Conservation (phyloP, 78 protist genomes). For the Andalucia godoyi region DNA sequence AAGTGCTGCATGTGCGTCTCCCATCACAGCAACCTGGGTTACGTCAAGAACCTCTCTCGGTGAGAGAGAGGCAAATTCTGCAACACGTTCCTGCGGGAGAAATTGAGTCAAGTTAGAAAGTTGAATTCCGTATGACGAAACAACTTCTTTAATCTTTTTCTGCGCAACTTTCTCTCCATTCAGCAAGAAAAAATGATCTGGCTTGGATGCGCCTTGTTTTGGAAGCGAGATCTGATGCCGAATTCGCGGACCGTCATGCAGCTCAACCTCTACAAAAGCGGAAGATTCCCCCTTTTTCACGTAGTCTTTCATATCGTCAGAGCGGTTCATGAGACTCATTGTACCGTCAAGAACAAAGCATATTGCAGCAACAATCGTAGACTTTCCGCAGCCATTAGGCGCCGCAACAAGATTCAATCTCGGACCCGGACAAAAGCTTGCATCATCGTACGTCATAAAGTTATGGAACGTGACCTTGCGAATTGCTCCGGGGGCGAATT, state of each 20-base stretch:
- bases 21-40: not conserved
- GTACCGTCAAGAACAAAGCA: constrained; percentile 73
- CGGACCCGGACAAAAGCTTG: constrained; percentile 30
- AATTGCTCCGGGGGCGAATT: too few species aligned
- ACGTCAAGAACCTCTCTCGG: constrained; percentile 38
- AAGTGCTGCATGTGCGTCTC: not conserved
- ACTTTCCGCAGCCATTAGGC: constrained; percentile 91
- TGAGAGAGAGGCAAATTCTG: constrained; percentile 40
- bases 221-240: too few species aligned
- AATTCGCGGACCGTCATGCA: too few species aligned
- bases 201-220: not conserved
- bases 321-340: constrained; percentile 35
- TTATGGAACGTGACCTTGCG: not conserved
- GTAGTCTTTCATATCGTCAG: constrained; percentile 32
- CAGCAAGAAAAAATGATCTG: not conserved
- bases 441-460: constrained; percentile 1
- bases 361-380: constrained; percentile 73
- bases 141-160: not conserved
- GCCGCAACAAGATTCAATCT: constrained; percentile 73
- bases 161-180: not conserved
- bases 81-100: constrained; percentile 79
- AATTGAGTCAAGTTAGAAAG: constrained; percentile 74
- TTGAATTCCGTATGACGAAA: constrained; percentile 33
- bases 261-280: constrained; percentile 60
- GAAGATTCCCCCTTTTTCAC: constrained; percentile 33